phyloP scores from a whole-genome alignment of 73 alveolate genomes.

The Paramecium pentaurelia region DNA sequence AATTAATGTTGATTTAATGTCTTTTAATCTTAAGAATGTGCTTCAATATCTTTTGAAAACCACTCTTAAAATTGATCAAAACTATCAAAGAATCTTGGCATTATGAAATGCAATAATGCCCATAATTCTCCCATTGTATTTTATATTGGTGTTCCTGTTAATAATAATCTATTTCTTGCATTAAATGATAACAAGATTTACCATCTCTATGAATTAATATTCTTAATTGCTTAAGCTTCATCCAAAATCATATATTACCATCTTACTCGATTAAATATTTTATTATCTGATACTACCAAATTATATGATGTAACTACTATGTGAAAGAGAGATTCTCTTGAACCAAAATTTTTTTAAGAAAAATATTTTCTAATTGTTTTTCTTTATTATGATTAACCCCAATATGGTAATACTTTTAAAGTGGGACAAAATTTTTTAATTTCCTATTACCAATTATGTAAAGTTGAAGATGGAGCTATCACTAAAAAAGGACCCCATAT shows the following conservation, averaged over 20 bases:
- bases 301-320: conserved; percentile 92
- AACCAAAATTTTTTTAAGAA: conserved; percentile 85
- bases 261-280: conserved; percentile 83
- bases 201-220: conserved; percentile 95
- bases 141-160: conserved; percentile 98
- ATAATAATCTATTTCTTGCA: conserved; percentile 92
- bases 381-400: conserved; percentile 93
- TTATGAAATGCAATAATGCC: conserved; percentile 98
- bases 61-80: conserved; percentile 98
- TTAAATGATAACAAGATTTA: conserved; percentile 84
- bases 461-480: conserved; percentile 93
- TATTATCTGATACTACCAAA: conserved; percentile 89
- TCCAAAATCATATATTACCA: conserved; percentile 98
- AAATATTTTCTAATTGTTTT: conserved; percentile 91
- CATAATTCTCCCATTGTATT: conserved; percentile 99
- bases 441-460: conserved; percentile 96
- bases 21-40: conserved; percentile 89
- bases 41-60: conserved; percentile 99
- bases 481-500: conserved; percentile 99
- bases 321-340: conserved; percentile 86
- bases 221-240: conserved; percentile 98
- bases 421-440: conserved; percentile 91
- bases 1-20: conserved; percentile 91
- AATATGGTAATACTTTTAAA: conserved; percentile 94
- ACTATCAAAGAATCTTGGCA: conserved; percentile 97